Conservation (phyloP, 495 filamentous ascomycete genomes). For the Xylaria sp. region DNA sequence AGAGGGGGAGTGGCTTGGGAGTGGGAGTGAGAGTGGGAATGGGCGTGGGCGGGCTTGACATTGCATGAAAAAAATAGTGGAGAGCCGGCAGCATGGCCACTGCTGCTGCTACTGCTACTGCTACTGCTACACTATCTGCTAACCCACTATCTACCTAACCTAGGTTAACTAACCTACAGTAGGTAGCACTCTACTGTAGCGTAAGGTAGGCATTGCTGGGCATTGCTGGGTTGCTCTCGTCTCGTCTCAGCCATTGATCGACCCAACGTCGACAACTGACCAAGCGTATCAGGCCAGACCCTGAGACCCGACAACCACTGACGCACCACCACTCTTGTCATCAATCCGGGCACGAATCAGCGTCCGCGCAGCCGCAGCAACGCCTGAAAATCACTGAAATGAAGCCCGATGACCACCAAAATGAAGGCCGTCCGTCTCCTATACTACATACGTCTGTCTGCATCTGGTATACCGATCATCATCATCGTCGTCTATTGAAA, state of each 20-base stretch:
- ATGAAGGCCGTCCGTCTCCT: neutral
- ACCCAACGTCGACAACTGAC: no score
- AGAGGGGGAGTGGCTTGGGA: no score
- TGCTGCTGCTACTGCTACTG: no score
- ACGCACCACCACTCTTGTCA: slow-evolving; percentile 20
- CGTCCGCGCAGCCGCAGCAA: neutral
- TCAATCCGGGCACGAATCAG: slow-evolving; percentile 33
- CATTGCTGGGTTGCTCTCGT: no score
- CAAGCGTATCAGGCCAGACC: no score
- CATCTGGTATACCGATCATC: slow-evolving; percentile 4
- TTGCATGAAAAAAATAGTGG: slow-evolving; percentile 26
- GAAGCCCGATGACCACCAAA: slow-evolving; percentile 22
- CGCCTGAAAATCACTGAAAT: slow-evolving; percentile 21
- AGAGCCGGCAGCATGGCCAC: neutral
- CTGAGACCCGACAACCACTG: slow-evolving; percentile 1
- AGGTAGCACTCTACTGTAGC: no score
- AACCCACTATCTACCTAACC: no score
- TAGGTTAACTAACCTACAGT: no score
- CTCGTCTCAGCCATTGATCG: slow-evolving; percentile 17
- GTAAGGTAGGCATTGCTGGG: no score
- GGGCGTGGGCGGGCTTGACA: slow-evolving; percentile 13
- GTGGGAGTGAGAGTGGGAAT: no score
- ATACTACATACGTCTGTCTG: no score
- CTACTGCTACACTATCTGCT: no score
- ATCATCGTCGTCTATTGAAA: neutral